Conservation (phyloP, 75 land plant species). For the Cunninghamia lanceolata region DNA sequence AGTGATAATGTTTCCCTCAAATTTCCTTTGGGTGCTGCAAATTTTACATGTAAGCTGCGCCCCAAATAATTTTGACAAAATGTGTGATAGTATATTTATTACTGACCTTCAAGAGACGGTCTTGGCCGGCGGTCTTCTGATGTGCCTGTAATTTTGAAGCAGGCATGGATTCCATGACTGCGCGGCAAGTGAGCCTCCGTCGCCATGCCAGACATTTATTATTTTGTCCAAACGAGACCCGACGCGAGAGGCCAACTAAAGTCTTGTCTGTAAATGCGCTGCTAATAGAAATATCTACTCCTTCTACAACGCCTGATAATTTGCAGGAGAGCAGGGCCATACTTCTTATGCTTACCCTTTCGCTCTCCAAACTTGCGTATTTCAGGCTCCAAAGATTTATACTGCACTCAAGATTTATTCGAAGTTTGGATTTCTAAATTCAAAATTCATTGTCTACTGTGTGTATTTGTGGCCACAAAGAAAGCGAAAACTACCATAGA, state of each 20-base stretch:
- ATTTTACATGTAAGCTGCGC: not conserved
- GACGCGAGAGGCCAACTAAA: not conserved
- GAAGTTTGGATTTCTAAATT: not conserved
- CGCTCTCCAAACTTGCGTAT: not conserved
- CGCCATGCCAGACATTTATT: not conserved
- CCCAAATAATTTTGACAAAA: not conserved
- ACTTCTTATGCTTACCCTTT: not conserved
- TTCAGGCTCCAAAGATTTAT: not conserved
- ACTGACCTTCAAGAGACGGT: slow-evolving; percentile 13
- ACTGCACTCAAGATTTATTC: not conserved
- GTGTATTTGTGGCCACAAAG: not conserved
- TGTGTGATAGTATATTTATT: not conserved
- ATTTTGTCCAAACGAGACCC: not conserved
- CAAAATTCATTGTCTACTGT: not conserved
- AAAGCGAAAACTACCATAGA: not conserved
- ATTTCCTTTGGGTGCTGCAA: not conserved
- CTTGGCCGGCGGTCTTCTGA: not conserved
- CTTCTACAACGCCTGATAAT: not conserved
- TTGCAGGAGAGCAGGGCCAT: not conserved
- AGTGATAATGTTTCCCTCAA: not conserved
- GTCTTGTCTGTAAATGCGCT: not conserved
- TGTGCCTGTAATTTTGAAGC: not conserved
- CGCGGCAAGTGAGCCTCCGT: not conserved
- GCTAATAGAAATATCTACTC: not conserved
- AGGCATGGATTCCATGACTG: slow-evolving; percentile 5